Base-by-base conservation (phyloP, 2,329 filamentous ascomycete species). In the Sclerotinia glacialis region DNA sequence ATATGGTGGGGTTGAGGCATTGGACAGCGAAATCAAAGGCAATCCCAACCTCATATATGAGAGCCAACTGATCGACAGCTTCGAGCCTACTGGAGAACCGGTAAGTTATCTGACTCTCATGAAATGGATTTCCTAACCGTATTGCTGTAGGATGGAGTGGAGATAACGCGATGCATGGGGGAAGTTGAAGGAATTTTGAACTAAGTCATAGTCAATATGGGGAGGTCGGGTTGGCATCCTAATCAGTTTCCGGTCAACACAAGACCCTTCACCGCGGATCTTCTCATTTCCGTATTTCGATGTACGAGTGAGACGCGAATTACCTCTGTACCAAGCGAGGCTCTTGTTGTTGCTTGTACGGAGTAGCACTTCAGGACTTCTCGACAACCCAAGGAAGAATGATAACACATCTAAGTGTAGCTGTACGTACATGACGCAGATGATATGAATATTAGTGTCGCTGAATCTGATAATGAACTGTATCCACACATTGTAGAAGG, bases 21-120 rank as follows among this genome's bases (percentile, higher is more conserved):
- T 76, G 44, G 74, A 75, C 18, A 69, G 66, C 11, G 76, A 75
- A 23, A 69, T 73, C 0, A 75, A 73, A 54, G 89, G 89, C 1
- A 87, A 90, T 72, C 88, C 89, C 2, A 82, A 84, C 68, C 74
- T 92, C 69, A 78, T 87, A 16, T 92, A 92, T 73, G 81, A 89
- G 74, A 91, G 86, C 74, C 79, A 81, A 68, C 76, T 90, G 64
- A 76, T 86, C 28, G 78, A 89, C 68, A 89, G 88, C 73, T 90
- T 84, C 76, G 88, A 90, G 76, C 87, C 89, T 0, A 88, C 86
- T 9, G 88, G 88, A 5, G 83, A 84, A 37, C 85, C 85, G 44
- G 87, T 89, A 78, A 80, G 85, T 77, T 46, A 6, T 16, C 4
- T 5, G 3, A 50, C 6, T 37, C 18, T 9, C 5, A 23, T n/a